Conservation (phyloP, 2,329 filamentous ascomycete species). For the Kalaharituber pfeilii region DNA sequence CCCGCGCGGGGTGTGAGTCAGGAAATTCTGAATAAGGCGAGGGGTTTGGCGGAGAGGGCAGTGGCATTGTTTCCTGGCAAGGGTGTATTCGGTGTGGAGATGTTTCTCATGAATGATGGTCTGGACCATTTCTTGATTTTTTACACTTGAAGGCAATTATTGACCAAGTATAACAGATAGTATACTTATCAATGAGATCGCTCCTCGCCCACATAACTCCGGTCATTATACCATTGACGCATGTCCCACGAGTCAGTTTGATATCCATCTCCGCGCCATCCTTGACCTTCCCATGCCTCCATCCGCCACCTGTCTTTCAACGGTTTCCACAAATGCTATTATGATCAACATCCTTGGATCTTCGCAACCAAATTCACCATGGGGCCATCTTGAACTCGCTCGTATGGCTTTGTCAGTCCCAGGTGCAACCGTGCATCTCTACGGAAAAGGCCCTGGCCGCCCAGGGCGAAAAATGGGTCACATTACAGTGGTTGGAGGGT, state of each 20-base stretch:
- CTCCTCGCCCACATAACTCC: constrained; percentile 71
- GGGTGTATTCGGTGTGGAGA: constrained; percentile 89
- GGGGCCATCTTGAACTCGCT: constrained; percentile 39
- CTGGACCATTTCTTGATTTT: constrained; percentile 17
- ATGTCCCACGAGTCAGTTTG: constrained; percentile 76
- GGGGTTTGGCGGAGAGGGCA: constrained; percentile 60
- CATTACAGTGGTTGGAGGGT: constrained; percentile 59
- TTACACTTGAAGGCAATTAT: background rate
- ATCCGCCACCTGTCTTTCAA: constrained; percentile 31
- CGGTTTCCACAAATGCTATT: constrained; percentile 30
- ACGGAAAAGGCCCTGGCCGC: constrained; percentile 71
- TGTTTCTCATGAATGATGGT: constrained; percentile 68
- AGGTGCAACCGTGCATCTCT: constrained; percentile 58
- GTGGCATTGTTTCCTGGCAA: constrained; percentile 68
- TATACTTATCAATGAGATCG: constrained; percentile 72
- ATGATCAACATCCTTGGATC: constrained; percentile 41
- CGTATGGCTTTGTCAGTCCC: constrained; percentile 40
- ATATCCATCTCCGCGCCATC: constrained; percentile 74
- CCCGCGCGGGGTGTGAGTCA: constrained; percentile 53
- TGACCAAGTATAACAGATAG: constrained; percentile 28
- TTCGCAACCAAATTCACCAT: constrained; percentile 37
- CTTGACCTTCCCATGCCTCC: constrained; percentile 48
- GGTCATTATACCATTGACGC: constrained; percentile 94
- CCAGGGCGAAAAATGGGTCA: constrained; percentile 91
- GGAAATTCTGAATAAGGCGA: constrained; percentile 45